phyloP scores from a whole-genome alignment of 129 eudicot species.

The Centella asiatica region DNA sequence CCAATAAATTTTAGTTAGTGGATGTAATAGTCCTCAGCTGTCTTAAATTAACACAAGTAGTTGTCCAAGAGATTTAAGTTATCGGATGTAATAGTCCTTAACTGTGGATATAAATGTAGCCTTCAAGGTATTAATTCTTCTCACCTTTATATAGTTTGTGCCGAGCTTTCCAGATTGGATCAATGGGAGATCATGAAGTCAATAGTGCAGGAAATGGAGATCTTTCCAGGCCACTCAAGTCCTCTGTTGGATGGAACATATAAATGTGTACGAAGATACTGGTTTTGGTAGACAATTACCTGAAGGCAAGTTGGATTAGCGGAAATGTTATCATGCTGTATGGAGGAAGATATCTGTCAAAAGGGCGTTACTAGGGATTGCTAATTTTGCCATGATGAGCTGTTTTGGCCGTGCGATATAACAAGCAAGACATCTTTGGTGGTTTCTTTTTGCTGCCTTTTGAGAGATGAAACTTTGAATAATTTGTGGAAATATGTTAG shows the following conservation, averaged over 20 bases:
- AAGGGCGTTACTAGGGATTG: slow-evolving; percentile 6
- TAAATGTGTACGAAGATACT: slow-evolving; percentile 4
- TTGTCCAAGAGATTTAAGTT: no score
- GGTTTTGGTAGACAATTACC: slow-evolving; percentile 17
- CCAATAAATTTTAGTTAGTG: no score
- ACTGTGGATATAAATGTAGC: neutral
- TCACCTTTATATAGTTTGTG: slow-evolving; percentile 49
- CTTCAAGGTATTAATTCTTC: neutral
- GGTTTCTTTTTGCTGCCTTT: slow-evolving; percentile 6
- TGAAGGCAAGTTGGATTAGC: slow-evolving; percentile 21
- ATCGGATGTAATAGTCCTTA: neutral
- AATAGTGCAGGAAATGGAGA: slow-evolving; percentile 30
- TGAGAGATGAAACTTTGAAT: neutral
- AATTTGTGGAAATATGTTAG: neutral
- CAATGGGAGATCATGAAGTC: slow-evolving; percentile 41
- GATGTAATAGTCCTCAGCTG: no score
- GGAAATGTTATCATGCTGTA: slow-evolving; percentile 19
- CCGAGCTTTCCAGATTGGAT: slow-evolving; percentile 51
- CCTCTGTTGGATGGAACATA: slow-evolving; percentile 26
- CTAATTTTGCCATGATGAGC: slow-evolving; percentile 11
- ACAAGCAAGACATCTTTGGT: slow-evolving; percentile 1
- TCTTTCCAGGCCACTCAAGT: slow-evolving; percentile 15
- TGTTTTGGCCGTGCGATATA: slow-evolving; percentile 8
- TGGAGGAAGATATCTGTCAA: neutral
- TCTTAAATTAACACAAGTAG: no score